Base-by-base conservation (phyloP, 2,329 filamentous ascomycete species). In the Epichloe sibirici region DNA sequence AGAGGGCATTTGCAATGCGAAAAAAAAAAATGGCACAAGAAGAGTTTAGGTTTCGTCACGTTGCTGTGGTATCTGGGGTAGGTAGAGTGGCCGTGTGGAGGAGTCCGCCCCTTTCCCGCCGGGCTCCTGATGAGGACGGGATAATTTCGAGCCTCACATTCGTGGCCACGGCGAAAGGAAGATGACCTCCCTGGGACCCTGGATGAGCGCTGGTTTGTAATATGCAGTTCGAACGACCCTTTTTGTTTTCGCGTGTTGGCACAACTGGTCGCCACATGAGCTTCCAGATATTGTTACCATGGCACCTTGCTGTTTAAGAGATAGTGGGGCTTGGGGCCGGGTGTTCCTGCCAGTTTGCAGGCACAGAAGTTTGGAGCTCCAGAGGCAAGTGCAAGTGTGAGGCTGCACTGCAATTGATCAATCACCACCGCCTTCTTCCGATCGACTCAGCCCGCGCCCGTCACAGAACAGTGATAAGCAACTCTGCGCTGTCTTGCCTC, bases 351-450 rank as follows among this genome's bases (percentile, higher is more conserved):
- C 23, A 21, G 25, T 40, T 4, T 40, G 38, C 38, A 35, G 28
- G 44, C 44, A 46, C 15, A 46, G 31, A 21, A 4, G 37, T 25
- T 5, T 51, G 21, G 46, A 40, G 46, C 46, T 48, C 34, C 35
- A 28, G 50, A 51, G 45, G 50, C 50, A 52, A 37, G 45, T 51
- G 35, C 43, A 51, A 4, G 49, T 42, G 49, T 43, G 28, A 51
- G 6, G 28, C 35, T 35, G 21, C 28, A 51, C 37, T 21, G 13
- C 44, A 46, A 34, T 25, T 13, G 12, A 44, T 44, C 42, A 21
- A 21, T 21, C 17, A 21, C 17, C 17, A 44, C 42, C 42, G 42
- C 42, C 42, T 44, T 44, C 42, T 43, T 17, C 40, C 8, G 1
- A 44, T 17, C 21, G 21, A 25, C 17, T 44, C 21, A 21, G 23